phyloP scores from a whole-genome alignment of 179 eudicot genomes.

The Nepenthes alata region DNA sequence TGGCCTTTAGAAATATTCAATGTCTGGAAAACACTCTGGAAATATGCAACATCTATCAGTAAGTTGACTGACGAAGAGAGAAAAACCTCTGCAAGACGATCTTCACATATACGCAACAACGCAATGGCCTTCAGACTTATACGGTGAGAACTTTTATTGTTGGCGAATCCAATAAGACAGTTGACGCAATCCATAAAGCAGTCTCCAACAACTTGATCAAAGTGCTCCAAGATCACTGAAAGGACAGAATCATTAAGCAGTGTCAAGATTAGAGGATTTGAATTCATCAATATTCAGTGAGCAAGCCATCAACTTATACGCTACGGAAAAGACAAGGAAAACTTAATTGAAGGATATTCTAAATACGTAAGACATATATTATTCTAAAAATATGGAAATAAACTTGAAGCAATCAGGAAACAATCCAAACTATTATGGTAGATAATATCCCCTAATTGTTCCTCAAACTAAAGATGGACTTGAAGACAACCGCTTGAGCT shows the following conservation, averaged over 20 bases:
- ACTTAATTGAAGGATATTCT: not conserved
- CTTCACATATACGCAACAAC: slow-evolving; percentile 88
- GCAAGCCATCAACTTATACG: not conserved
- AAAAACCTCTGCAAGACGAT: slow-evolving; percentile 97
- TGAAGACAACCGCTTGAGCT: no score
- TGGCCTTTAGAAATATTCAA: no score
- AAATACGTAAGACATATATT: no score
- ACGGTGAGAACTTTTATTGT: slow-evolving; percentile 83
- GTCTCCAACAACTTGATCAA: slow-evolving; percentile 96
- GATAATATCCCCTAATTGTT: no score
- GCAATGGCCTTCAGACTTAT: slow-evolving; percentile 99
- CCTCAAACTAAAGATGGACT: no score
- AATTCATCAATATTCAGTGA: not conserved
- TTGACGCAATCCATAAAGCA: slow-evolving; percentile 99
- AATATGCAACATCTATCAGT: not conserved
- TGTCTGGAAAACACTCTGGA: no score
- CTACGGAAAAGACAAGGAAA: slow-evolving; percentile 1
- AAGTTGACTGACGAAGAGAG: slow-evolving; percentile 1
- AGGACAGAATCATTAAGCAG: slow-evolving; percentile 10
- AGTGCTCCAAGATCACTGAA: slow-evolving; percentile 96
- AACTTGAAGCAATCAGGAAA: no score
- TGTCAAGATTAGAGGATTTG: not conserved
- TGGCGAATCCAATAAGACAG: slow-evolving; percentile 96
- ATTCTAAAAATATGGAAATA: no score
- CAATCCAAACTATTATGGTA: no score